Evolutionary conservation across 1,284 basidiomycete genomes (phyloP).

Genomic region (Puccinia novopanici): DNA sequence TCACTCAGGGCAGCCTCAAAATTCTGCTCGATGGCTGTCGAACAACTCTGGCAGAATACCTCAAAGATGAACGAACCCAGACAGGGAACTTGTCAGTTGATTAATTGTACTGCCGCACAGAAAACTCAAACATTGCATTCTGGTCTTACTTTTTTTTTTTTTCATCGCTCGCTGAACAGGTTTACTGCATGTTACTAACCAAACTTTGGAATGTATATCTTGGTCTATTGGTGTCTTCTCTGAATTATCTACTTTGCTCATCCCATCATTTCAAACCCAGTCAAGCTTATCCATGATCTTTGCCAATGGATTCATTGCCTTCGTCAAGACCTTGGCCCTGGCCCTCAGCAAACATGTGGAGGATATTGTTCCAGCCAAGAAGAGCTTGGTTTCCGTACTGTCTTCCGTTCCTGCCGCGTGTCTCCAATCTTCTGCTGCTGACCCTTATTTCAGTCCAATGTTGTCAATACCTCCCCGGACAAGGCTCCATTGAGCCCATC

Average conservation of each 20-base stretch:
- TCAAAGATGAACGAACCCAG: background rate
- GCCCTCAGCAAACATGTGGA: background rate
- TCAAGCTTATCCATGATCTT: background rate
- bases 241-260: background rate
- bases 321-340: background rate
- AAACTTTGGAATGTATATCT: constrained; percentile 10
- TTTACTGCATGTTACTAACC: constrained; percentile 18
- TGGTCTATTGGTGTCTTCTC: background rate
- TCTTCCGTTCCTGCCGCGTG: background rate
- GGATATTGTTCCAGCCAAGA: background rate
- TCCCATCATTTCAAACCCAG: constrained; percentile 11
- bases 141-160: background rate
- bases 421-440: background rate
- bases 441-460: background rate
- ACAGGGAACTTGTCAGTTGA: constrained; percentile 30
- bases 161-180: background rate
- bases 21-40: constrained; percentile 20
- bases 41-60: background rate
- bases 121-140: background rate
- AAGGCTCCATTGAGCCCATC: background rate
- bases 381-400: background rate
- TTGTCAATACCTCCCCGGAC: background rate
- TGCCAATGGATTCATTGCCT: background rate
- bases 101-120: background rate
- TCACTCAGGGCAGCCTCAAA: constrained; percentile 18